A percentile compares a stretch with the other conserved stretches of the same genome.
These are phyloP conservation scores for Boletus tomentosulus DNA, from an alignment of 768 basidiomycete species.

Conservation along the genomic window DNA sequence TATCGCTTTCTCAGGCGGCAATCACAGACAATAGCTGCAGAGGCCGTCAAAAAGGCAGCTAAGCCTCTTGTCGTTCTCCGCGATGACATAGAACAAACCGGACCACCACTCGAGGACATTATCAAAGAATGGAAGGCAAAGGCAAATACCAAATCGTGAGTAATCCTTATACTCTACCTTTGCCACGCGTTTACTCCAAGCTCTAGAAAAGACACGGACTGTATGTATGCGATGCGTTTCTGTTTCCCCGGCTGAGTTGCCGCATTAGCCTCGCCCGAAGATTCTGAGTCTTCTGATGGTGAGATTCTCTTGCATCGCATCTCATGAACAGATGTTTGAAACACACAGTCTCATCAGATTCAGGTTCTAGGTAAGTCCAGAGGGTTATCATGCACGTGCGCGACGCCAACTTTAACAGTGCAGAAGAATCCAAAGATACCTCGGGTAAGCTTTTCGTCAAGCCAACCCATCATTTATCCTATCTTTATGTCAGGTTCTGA, in stretches of 20 bases:
- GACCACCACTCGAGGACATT: constrained; percentile 60
- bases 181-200: constrained; percentile 5
- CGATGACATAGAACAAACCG: constrained; percentile 44
- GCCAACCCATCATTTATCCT: neutral
- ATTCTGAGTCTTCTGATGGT: constrained; percentile 27
- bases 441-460: constrained; percentile 17
- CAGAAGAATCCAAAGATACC: constrained; percentile 15
- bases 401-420: constrained; percentile 11
- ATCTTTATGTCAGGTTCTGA: constrained; percentile 15
- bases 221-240: constrained; percentile 19
- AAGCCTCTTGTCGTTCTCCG: constrained; percentile 58
- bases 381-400: constrained; percentile 3
- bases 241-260: constrained; percentile 7
- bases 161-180: neutral
- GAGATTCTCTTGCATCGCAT: neutral
- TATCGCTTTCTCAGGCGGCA: constrained; percentile 67
- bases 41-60: constrained; percentile 70
- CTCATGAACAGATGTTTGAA: neutral
- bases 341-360: constrained; percentile 13
- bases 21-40: constrained; percentile 66
- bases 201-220: constrained; percentile 12
- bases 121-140: constrained; percentile 58
- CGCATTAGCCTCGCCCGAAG: constrained; percentile 20
- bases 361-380: constrained; percentile 22
- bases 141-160: constrained; percentile 30